These are phyloP conservation scores for Microbotryomycetes sp. DNA, from an alignment of 1,284 basidiomycete species.

Conservation along the genomic window DNA sequence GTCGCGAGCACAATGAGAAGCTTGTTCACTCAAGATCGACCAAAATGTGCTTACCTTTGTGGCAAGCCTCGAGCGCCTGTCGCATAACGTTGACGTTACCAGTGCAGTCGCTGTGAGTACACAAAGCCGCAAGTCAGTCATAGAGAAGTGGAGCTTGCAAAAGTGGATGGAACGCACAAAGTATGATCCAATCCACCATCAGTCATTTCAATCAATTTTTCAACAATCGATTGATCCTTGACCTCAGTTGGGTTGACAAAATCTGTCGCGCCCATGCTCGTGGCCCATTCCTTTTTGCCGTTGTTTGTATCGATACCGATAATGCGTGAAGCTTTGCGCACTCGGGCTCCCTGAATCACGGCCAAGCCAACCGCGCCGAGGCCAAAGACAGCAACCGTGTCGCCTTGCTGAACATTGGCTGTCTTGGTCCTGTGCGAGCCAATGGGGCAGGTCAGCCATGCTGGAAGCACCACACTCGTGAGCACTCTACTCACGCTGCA, in stretches of 20 bases:
- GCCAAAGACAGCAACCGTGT: conserved; percentile 81
- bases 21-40: not conserved
- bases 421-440: conserved; percentile 49
- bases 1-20: not conserved
- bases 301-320: conserved; percentile 92
- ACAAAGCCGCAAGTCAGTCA: not conserved
- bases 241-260: conserved; percentile 82
- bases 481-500: conserved; percentile 58
- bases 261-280: conserved; percentile 93
- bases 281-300: conserved; percentile 77
- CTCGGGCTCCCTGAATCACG: conserved; percentile 72
- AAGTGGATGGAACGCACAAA: conserved; percentile 46
- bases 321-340: conserved; percentile 74
- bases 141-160: not conserved
- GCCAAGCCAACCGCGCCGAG: conserved; percentile 94
- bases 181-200: conserved; percentile 98
- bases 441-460: no score
- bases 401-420: conserved; percentile 44
- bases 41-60: conserved; percentile 54
- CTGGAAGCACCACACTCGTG: not conserved
- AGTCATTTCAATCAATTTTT: conserved; percentile 83
- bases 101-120: conserved; percentile 62
- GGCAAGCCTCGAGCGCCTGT: conserved; percentile 88
- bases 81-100: conserved; percentile 97
- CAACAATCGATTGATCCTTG: conserved; percentile 72